A percentile compares a stretch with the other conserved stretches of the same genome.
These are phyloP conservation scores for Penicillium lividum DNA, from an alignment of 495 filamentous ascomycete species.

Conservation along the genomic window DNA sequence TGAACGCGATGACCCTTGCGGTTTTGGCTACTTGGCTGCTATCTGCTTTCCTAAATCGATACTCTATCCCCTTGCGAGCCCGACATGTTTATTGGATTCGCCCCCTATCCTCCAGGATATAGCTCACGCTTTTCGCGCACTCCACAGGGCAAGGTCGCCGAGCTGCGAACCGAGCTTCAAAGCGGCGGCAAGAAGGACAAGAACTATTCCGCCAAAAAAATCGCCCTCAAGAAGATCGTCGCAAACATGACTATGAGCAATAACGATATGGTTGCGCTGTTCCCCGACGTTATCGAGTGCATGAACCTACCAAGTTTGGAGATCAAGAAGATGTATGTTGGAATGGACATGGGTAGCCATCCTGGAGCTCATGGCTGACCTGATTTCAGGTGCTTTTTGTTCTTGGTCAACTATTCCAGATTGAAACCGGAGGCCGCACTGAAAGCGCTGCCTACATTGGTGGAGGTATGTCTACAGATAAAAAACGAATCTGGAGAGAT, in stretches of 20 bases:
- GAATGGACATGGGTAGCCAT: not conserved
- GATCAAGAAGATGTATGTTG: slow-evolving; percentile 97
- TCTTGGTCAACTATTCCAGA: slow-evolving; percentile 93
- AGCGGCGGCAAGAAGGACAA: slow-evolving; percentile 97
- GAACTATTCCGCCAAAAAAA: slow-evolving; percentile 95
- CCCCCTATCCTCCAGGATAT: slow-evolving; percentile 32
- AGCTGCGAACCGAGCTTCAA: slow-evolving; percentile 92
- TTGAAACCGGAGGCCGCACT: slow-evolving; percentile 93
- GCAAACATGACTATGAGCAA: slow-evolving; percentile 99
- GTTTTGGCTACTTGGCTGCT: slow-evolving; percentile 6
- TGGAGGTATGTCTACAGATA: slow-evolving; percentile 60
- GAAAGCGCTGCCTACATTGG: slow-evolving; percentile 85
- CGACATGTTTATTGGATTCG: slow-evolving; percentile 34
- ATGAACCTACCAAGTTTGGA: slow-evolving; percentile 93
- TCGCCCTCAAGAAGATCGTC: slow-evolving; percentile 98
- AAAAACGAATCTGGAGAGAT: not conserved
- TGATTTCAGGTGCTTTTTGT: slow-evolving; percentile 83
- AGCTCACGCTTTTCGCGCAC: slow-evolving; percentile 42
- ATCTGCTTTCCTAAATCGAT: slow-evolving; percentile 9
- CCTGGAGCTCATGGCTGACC: slow-evolving; percentile 21
- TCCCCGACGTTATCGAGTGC: slow-evolving; percentile 90
- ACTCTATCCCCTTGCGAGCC: slow-evolving; percentile 3
- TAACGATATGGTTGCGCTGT: slow-evolving; percentile 98
- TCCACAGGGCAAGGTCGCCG: slow-evolving; percentile 94
- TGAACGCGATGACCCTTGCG: slow-evolving; percentile 5